phyloP scores from a whole-genome alignment of 352 stramenopile species.

The Phytophthora aleatoria region DNA sequence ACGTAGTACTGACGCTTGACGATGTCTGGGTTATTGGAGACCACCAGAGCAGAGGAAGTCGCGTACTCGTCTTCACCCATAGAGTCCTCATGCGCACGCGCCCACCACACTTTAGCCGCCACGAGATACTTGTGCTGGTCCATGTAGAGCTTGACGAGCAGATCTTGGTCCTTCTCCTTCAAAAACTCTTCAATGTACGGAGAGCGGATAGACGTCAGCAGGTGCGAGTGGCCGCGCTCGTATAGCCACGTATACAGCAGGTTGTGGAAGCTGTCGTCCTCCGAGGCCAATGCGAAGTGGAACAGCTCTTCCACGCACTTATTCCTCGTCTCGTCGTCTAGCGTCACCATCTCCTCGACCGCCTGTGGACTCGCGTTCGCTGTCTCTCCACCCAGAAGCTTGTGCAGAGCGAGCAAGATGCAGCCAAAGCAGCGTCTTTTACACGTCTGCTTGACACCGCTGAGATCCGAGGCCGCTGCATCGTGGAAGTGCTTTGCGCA shows the following conservation, averaged over 20 bases:
- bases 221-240: constrained; percentile 60
- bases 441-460: constrained; percentile 65
- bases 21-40: constrained; percentile 73
- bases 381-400: constrained; percentile 46
- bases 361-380: constrained; percentile 56
- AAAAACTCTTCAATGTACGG: constrained; percentile 85
- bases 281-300: constrained; percentile 70
- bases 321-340: constrained; percentile 71
- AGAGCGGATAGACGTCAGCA: constrained; percentile 71
- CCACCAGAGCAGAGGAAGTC: constrained; percentile 28
- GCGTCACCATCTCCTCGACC: constrained; percentile 75
- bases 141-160: constrained; percentile 89
- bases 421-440: constrained; percentile 81
- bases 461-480: constrained; percentile 64
- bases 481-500: constrained; percentile 84
- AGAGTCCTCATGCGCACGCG: constrained; percentile 65
- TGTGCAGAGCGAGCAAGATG: constrained; percentile 71
- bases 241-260: constrained; percentile 87
- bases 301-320: constrained; percentile 79
- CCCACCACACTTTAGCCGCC: constrained; percentile 86
- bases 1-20: constrained; percentile 86
- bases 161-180: constrained; percentile 82
- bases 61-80: constrained; percentile 51
- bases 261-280: constrained; percentile 77
- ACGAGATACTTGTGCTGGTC: constrained; percentile 86